A percentile compares a stretch with the other conserved stretches of the same genome.
Conservation (phyloP, 2,329 filamentous ascomycete genomes). For the Colletotrichum graminicola region DNA sequence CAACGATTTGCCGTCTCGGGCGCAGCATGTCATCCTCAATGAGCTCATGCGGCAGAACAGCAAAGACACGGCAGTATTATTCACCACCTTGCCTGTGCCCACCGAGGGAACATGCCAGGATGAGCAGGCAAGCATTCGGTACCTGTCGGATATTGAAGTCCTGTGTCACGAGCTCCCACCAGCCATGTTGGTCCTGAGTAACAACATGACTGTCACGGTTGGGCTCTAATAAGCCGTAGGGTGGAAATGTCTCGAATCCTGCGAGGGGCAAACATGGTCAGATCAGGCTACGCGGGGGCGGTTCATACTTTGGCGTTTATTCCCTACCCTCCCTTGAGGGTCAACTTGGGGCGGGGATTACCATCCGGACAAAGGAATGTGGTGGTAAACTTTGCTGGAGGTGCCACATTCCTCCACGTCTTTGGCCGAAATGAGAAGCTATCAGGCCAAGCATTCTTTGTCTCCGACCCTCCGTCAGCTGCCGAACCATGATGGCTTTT, state of each 20-base stretch:
- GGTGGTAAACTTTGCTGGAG: slow-evolving; percentile 35
- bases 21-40: slow-evolving; percentile 88
- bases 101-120: slow-evolving; percentile 80
- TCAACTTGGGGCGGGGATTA: slow-evolving; percentile 30
- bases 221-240: slow-evolving; percentile 63
- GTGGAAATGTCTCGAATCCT: slow-evolving; percentile 31
- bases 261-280: slow-evolving; percentile 34
- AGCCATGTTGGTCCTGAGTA: slow-evolving; percentile 83
- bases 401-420: slow-evolving; percentile 40
- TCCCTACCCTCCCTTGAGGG: background rate
- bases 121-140: slow-evolving; percentile 77
- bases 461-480: slow-evolving; percentile 28
- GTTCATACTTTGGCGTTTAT: slow-evolving; percentile 37
- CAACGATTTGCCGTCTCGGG: slow-evolving; percentile 86
- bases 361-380: slow-evolving; percentile 40
- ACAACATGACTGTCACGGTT: slow-evolving; percentile 90
- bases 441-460: slow-evolving; percentile 38
- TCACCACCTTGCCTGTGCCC: slow-evolving; percentile 87
- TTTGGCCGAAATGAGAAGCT: slow-evolving; percentile 41
- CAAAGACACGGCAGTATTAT: slow-evolving; percentile 78
- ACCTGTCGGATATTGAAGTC: slow-evolving; percentile 83
- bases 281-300: slow-evolving; percentile 37
- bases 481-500: slow-evolving; percentile 36
- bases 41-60: slow-evolving; percentile 81
- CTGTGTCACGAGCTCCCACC: slow-evolving; percentile 83